Conservation (phyloP, 495 filamentous ascomycete species). For the Xylaria palmicola region DNA sequence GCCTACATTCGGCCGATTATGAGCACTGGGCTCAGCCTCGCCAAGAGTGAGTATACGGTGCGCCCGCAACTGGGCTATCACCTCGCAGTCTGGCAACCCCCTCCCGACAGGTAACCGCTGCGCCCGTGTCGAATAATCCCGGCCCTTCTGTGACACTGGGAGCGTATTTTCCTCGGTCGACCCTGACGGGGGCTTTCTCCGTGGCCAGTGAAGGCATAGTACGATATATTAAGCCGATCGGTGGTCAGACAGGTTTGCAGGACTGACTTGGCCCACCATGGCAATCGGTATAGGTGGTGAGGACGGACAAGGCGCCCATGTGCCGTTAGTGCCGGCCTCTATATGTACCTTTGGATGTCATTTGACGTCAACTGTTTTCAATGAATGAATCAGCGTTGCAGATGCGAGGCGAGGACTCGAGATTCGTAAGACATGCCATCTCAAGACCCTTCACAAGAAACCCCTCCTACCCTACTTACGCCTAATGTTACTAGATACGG, state of each 20-base stretch:
- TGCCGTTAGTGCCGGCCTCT: not conserved
- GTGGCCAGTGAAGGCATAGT: not conserved
- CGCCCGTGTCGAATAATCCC: not conserved
- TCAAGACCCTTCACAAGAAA: not conserved
- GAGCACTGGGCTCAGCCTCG: not conserved
- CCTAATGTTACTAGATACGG: not conserved
- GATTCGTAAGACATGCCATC: not conserved
- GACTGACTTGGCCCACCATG: not conserved
- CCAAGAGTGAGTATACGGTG: not conserved
- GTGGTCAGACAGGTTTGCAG: constrained; percentile 8
- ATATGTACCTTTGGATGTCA: not conserved
- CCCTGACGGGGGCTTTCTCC: not conserved
- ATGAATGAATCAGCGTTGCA: not conserved
- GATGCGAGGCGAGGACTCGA: not conserved
- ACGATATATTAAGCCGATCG: constrained; percentile 11
- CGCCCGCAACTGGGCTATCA: not conserved
- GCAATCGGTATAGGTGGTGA: not conserved
- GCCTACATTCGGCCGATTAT: not conserved
- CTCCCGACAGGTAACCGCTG: not conserved
- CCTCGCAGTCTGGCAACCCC: not conserved
- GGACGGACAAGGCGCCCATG: not conserved
- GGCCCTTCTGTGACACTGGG: not conserved
- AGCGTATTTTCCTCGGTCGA: not conserved
- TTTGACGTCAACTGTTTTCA: not conserved
- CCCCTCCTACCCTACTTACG: not conserved